Evolutionary conservation across 495 filamentous ascomycete species (phyloP), one percentile per base, ranked within the genome.

Genomic region (Penicillium argentinense): DNA sequence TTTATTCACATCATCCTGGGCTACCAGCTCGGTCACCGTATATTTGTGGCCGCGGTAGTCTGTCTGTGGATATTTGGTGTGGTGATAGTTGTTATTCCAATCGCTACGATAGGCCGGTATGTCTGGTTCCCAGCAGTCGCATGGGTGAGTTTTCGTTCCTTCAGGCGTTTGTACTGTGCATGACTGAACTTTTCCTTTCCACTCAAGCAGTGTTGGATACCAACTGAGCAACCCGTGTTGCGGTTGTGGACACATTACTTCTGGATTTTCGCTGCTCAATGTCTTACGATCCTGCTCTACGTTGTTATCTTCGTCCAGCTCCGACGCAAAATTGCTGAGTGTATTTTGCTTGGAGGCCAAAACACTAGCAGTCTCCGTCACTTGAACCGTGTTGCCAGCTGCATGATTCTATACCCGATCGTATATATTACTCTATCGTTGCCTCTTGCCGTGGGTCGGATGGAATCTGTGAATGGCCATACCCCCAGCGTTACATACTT

Each of bases 201-300:
- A 18, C 21, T 7, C n/a, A 23, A 13, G 5, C 9, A 84, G 84
- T 87, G 84, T 59, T 87, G 84, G 84, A 73, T 87, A 29, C 82
- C 78, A 42, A 53, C 67, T 9, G 56, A 69, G 14, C 85, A 80
- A 66, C 69, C 77, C 26, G 45, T 51, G 12, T 68, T 79, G 34
- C 84, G 84, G 42, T 77, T 88, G 3, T 78, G 74, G 67, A 72
- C 82, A 3, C 85, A 88, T 57, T 88, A 88, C 54, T 70, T 88
- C 56, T 88, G 81, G 75, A 84, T 87, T 53, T 86, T 87, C 59
- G 65, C 84, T 38, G 67, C 74, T 43, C 73, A 86, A 47, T 75
- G 80, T 46, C 39, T 77, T 12, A 84, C 79, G 19, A 68, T 79
- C 42, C 33, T 76, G 14, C 69, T 87, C 11, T 88, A 88, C 64